These are phyloP conservation scores for Gracilaria caudata DNA, from an alignment of 23 red algal species.

Conservation along the genomic window DNA sequence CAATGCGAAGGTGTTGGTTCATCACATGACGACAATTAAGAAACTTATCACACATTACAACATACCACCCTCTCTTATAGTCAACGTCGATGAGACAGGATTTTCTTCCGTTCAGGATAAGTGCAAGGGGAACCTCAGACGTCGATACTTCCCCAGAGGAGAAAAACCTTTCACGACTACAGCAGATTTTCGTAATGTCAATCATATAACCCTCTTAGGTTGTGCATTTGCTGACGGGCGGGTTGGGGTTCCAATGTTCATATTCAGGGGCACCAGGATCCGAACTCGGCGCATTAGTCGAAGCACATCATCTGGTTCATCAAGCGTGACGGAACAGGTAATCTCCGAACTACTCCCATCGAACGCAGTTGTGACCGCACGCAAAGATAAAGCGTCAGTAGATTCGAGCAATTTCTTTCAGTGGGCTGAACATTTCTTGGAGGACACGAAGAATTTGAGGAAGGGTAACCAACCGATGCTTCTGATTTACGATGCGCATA, in stretches of 20 bases:
- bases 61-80: not conserved
- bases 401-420: not conserved
- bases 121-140: not conserved
- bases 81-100: conserved; percentile 8
- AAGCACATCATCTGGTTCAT: no score
- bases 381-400: conserved; percentile 24
- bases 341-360: not conserved
- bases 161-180: not conserved
- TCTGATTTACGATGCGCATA: conserved; percentile 1
- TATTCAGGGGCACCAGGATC: not conserved
- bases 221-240: not conserved
- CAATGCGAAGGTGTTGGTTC: conserved; percentile 7
- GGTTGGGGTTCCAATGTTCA: not conserved
- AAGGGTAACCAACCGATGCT: not conserved
- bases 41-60: not conserved
- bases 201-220: not conserved
- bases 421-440: conserved; percentile 25
- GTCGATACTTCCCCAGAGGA: not conserved
- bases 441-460: not conserved
- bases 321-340: no score
- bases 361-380: not conserved
- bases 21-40: not conserved
- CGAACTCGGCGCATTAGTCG: not conserved
- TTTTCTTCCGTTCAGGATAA: not conserved
- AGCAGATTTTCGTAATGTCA: not conserved